Base-by-base conservation (phyloP, 306 rosid species). In the Leucaena leucocephala region DNA sequence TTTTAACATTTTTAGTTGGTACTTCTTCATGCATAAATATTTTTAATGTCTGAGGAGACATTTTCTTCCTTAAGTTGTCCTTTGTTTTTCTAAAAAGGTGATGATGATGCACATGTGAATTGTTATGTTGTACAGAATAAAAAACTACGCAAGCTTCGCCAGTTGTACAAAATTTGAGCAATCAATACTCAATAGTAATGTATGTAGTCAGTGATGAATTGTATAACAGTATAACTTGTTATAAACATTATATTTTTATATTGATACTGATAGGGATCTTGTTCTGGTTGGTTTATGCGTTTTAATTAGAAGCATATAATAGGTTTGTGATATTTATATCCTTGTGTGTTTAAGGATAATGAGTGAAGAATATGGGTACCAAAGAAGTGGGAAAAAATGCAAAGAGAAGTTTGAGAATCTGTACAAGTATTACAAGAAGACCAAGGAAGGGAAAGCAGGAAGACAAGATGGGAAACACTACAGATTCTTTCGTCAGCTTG, bases 351-450 rank as follows among this genome's bases (percentile, higher is more conserved):
- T 6, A 17, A 92, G 97, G 89, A 83, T 90, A 75, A 88, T 92
- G 97, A 86, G 76, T 1, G 92, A 88, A 80, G 97, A 92, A 82
- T 86, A 90, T 80, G 97, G 95, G 14, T 90, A 87, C 85, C 89
- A 87, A 79, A 90, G 97, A 74, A 90, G 88, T 75, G 97, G 97
- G 43, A 92, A 90, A 71, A 92, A 92, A 82, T 92, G 97, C 91
- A 92, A 89, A 77, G 97, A 92, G 76, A 92, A 92, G 81, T 92
- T 92, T 84, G 97, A 90, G 85, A 92, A 92, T 83, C 72, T 92
- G 86, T 92, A 92, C 87, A 92, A 92, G 81, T 92, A 92, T 85
- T 92, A 92, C 89, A 92, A 92, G 95, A 92, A 90, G 79, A 92
- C 97, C 27, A 92, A 87, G 82, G 93, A 90, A 78, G 95, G 97